These are phyloP conservation scores for Gossypium davidsonii DNA, from an alignment of 441 rosid species.

Conservation along the genomic window DNA sequence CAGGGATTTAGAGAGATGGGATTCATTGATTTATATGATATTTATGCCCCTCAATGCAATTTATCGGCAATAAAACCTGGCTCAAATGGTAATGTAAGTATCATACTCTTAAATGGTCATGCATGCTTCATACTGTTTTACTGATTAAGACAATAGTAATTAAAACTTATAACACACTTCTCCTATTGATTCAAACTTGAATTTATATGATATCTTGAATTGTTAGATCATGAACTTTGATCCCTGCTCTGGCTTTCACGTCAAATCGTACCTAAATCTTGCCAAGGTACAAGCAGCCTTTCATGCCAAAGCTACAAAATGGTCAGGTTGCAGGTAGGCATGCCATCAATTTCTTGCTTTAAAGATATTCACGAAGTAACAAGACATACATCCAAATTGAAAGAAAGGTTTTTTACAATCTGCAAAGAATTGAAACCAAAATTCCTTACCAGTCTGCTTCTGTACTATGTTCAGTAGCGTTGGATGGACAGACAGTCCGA, in stretches of 20 bases:
- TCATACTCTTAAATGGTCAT: neutral
- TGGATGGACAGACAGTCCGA: constrained; percentile 20
- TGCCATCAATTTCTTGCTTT: neutral
- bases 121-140: neutral
- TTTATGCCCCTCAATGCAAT: constrained; percentile 27
- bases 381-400: neutral
- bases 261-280: constrained; percentile 12
- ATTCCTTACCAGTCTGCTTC: constrained; percentile 16
- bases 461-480: constrained; percentile 8
- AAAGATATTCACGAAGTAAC: neutral
- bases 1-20: neutral
- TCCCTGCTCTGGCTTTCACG: constrained; percentile 9
- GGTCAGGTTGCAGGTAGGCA: constrained; percentile 17
- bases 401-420: neutral
- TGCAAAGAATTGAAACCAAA: neutral
- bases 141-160: neutral
- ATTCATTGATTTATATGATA: constrained; percentile 15
- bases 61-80: neutral
- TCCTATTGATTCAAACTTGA: neutral
- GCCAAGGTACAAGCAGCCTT: constrained; percentile 19
- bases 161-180: no score
- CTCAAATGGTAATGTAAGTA: constrained; percentile 4
- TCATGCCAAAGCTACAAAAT: constrained; percentile 19
- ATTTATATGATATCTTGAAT: neutral
- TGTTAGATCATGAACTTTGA: constrained; percentile 6